Base-by-base conservation (phyloP, 192 early-diverging fungal species). In the Backusella parvicylindrica region DNA sequence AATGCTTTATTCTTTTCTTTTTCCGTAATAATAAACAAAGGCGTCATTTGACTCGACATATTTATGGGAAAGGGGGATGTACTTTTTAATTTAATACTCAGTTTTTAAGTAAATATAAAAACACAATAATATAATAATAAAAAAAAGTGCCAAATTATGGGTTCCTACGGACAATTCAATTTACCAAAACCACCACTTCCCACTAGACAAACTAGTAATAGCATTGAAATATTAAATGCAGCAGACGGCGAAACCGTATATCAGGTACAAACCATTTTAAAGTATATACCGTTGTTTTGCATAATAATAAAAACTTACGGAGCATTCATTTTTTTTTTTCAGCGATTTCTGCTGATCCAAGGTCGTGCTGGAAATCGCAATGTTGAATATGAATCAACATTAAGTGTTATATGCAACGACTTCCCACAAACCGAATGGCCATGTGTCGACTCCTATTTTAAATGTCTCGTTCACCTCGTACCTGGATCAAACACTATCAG, bases 401-500 rank as follows among this genome's bases (percentile, higher is more conserved):
- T 82, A 11, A 70, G 37, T 12, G 81, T 82, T 21, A 23, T 64
- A n/a, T 75, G 67, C 41, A 69, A 75, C 67, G 67, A 36, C 11
- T 91, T 87, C 37, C 89, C 89, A 18, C 73, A 83, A 18, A 77
- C 84, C 7, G 72, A 64, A 2, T 91, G 87, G 73, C 88, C 87
- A 0, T 83, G 83, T 30, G 79, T 86, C 7, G 81, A 88, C 56
- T 86, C 86, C 12, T 83, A 85, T 76, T 91, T 89, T 67, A 91
- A 91, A 77, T 81, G 79, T 9, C 80, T 91, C 23, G 88, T 88
- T 0, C 87, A 88, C 75, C 81, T 91, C 30, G 82, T 84, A 70
- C 85, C 76, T 71, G 89, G 89, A 40, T 75, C 71, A 33, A 91
- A 91, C 64, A 73, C 73, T 6, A 81, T 91, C n/a, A 77, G 40